Percentiles rank a stretch among this genome's conserved stretches.
Conservation (phyloP, 2,329 filamentous ascomycete species). For the Arthrobotrys megalospora region DNA sequence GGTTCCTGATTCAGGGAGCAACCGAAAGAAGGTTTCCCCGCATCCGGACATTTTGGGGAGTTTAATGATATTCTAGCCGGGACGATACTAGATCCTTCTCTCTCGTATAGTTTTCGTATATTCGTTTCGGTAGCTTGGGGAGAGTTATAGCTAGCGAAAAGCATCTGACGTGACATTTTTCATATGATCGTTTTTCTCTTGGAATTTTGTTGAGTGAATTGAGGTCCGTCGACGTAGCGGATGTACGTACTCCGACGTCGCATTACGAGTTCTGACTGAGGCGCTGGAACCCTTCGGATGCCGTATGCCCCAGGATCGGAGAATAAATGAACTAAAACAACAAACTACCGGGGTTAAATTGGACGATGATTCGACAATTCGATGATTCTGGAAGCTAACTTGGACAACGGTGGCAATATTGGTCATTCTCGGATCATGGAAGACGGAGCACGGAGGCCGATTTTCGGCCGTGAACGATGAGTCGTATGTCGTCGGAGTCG, state of each 20-base stretch:
- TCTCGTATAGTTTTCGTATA: constrained; percentile 15
- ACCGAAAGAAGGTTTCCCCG: not conserved
- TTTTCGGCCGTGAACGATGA: constrained; percentile 15
- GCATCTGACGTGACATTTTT: constrained; percentile 3
- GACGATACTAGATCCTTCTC: not conserved
- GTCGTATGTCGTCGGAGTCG: not conserved
- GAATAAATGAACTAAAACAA: constrained; percentile 19
- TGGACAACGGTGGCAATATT: not conserved
- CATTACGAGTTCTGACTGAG: constrained; percentile 25
- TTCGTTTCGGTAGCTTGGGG: not conserved
- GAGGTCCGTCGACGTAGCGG: constrained; percentile 9
- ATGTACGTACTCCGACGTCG: constrained; percentile 5
- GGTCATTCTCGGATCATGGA: constrained; percentile 11
- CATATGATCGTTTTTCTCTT: not conserved
- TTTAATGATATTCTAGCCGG: constrained; percentile 11
- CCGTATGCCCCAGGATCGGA: not conserved
- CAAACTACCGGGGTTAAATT: not conserved
- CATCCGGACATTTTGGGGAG: constrained; percentile 9
- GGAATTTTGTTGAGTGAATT: constrained; percentile 11
- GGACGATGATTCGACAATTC: constrained; percentile 19
- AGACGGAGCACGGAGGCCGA: constrained; percentile 2
- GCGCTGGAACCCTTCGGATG: constrained; percentile 23
- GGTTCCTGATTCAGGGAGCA: constrained; percentile 23
- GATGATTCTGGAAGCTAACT: constrained; percentile 20
- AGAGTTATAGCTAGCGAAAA: not conserved